These are phyloP conservation scores for Cicer yamashitae DNA, from an alignment of 306 rosid species.

Conservation along the genomic window DNA sequence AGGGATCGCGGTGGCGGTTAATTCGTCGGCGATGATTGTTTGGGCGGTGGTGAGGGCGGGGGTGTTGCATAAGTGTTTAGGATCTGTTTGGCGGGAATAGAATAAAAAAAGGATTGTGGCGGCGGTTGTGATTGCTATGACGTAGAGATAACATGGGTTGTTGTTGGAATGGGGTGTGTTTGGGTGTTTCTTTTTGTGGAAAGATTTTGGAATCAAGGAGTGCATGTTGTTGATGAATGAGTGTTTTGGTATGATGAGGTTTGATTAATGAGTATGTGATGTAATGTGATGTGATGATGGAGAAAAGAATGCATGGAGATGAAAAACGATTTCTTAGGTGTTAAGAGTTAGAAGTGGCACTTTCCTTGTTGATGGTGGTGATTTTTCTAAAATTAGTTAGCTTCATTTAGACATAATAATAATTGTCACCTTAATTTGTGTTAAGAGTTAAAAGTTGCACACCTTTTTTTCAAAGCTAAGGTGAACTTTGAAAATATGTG, in stretches of 20 bases:
- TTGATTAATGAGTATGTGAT: conserved; percentile 9
- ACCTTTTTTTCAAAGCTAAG: no score
- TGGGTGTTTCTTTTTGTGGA: conserved; percentile 49
- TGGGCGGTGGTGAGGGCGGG: conserved; percentile 5
- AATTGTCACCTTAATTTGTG: conserved; percentile 12
- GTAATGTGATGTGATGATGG: conserved; percentile 11
- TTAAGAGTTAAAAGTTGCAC: no score
- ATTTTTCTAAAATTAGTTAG: conserved; percentile 49
- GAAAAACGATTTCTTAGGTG: conserved; percentile 15
- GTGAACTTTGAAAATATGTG: no score
- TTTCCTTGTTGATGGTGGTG: conserved; percentile 3
- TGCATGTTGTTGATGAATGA: conserved; percentile 42
- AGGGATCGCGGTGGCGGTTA: conserved; percentile 44
- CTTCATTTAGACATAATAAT: neutral
- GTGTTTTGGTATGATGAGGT: neutral
- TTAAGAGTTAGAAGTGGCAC: conserved; percentile 28
- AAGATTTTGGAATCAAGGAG: conserved; percentile 22
- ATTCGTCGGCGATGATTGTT: conserved; percentile 24
- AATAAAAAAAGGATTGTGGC: conserved; percentile 47
- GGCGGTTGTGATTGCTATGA: conserved; percentile 39
- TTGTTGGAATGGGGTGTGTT: conserved; percentile 17
- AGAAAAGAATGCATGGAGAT: conserved; percentile 1
- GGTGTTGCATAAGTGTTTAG: conserved; percentile 38
- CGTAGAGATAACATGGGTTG: conserved; percentile 42
- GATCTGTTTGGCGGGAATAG: conserved; percentile 25